Conservation (phyloP, 2,329 filamentous ascomycete genomes). For the Emmonsiellopsis sp. region DNA sequence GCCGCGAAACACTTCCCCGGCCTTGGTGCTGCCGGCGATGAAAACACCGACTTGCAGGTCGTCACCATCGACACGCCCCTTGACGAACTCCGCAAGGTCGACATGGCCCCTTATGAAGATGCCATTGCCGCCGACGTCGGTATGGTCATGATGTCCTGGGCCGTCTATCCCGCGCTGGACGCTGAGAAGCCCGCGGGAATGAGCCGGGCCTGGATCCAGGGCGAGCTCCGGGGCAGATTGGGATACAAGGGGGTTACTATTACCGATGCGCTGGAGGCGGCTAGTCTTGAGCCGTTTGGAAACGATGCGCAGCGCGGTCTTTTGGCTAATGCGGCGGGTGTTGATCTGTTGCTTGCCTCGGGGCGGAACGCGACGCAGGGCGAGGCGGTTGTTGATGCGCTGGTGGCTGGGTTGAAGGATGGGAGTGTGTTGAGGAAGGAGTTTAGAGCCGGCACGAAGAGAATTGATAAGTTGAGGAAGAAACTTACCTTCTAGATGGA, state of each 20-base stretch:
- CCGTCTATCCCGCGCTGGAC: conserved; percentile 22
- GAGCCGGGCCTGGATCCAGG: conserved; percentile 18
- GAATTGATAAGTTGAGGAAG: conserved; percentile 12
- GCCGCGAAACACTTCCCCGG: conserved; percentile 25
- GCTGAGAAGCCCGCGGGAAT: conserved; percentile 18
- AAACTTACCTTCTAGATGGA: conserved; percentile 5
- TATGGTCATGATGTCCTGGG: conserved; percentile 25
- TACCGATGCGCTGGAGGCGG: conserved; percentile 24
- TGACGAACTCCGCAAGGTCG: conserved; percentile 16
- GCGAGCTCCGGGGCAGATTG: conserved; percentile 17
- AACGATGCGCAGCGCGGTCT: conserved; percentile 15
- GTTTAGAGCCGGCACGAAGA: conserved; percentile 13
- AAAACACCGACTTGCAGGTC: conserved; percentile 20
- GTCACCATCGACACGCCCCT: conserved; percentile 19
- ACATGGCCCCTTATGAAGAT: conserved; percentile 17
- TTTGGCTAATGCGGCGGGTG: conserved; percentile 20
- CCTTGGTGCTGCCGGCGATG: conserved; percentile 16
- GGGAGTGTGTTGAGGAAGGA: conserved; percentile 7
- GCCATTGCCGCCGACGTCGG: conserved; percentile 21
- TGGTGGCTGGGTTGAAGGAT: conserved; percentile 14
- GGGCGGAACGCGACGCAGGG: conserved; percentile 22
- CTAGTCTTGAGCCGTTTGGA: conserved; percentile 16
- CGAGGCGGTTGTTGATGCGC: conserved; percentile 14
- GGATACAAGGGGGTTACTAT: conserved; percentile 22
- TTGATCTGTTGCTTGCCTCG: conserved; percentile 23